Percentiles rank a stretch among this genome's conserved stretches.
Evolutionary conservation across 176 grass and related monocot genomes (phyloP).

Genomic region (Phragmites australis): DNA sequence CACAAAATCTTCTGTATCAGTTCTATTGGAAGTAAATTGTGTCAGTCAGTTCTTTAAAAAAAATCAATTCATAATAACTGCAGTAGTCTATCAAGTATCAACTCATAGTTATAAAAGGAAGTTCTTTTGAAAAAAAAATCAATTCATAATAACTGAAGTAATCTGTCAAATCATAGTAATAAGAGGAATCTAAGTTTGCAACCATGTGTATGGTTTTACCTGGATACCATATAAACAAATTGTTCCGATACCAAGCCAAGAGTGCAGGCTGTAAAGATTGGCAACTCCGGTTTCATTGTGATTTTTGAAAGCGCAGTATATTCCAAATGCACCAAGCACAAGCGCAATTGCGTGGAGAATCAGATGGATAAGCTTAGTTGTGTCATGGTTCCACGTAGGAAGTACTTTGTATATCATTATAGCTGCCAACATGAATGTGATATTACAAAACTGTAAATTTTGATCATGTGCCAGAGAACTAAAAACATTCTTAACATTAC

Average conservation of each 20-base stretch:
- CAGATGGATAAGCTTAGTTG: slow-evolving; percentile 71
- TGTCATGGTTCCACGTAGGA: slow-evolving; percentile 55
- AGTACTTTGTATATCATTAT: slow-evolving; percentile 75
- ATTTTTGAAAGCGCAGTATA: slow-evolving; percentile 83
- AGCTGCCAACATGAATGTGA: slow-evolving; percentile 57
- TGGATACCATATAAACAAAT: slow-evolving; percentile 79
- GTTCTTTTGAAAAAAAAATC: background rate
- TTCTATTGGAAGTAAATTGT: background rate
- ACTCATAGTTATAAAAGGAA: background rate
- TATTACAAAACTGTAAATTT: slow-evolving; percentile 23
- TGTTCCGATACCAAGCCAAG: slow-evolving; percentile 85
- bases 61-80: background rate
- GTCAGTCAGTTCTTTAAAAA: background rate
- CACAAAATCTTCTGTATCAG: background rate
- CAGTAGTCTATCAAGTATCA: background rate
- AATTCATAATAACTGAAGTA: background rate
- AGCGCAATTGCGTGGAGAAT: slow-evolving; percentile 67
- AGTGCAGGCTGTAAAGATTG: slow-evolving; percentile 86
- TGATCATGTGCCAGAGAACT: background rate
- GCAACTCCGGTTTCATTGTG: slow-evolving; percentile 92
- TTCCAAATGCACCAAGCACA: slow-evolving; percentile 70
- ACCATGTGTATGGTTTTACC: slow-evolving; percentile 44
- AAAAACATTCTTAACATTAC: slow-evolving; percentile 26
- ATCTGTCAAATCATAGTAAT: background rate
- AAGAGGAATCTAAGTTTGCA: background rate